Percentiles rank a stretch among this genome's conserved stretches.
Conservation (phyloP, 1,139 yeast species). For the Blastobotrys illinoisensis region DNA sequence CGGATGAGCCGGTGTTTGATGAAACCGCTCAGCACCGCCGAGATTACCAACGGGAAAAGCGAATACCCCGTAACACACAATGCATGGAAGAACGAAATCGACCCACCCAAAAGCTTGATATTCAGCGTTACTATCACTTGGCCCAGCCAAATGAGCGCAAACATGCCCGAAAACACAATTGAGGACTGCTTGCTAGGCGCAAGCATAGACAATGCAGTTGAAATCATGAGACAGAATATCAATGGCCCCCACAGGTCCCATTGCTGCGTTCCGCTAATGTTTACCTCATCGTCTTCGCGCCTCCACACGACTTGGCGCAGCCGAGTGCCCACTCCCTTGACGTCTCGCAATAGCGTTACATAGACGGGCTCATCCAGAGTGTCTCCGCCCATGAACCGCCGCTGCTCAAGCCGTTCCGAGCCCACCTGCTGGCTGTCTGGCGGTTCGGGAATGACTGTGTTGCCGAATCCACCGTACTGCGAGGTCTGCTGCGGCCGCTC, state of each 20-base stretch:
- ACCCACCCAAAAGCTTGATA: conserved; percentile 70
- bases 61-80: conserved; percentile 79
- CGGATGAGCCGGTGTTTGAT: conserved; percentile 52
- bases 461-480: conserved; percentile 8
- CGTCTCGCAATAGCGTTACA: conserved; percentile 62
- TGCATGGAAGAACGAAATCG: conserved; percentile 70
- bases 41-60: conserved; percentile 67
- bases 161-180: conserved; percentile 58
- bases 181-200: conserved; percentile 39
- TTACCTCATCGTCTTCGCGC: conserved; percentile 18
- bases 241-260: conserved; percentile 94
- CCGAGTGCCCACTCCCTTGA: conserved; percentile 58
- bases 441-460: conserved; percentile 16
- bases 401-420: conserved; percentile 57
- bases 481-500: conserved; percentile 4
- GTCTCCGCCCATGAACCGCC: conserved; percentile 77
- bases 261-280: conserved; percentile 35
- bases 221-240: conserved; percentile 59
- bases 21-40: conserved; percentile 56
- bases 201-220: conserved; percentile 45
- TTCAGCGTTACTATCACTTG: conserved; percentile 53
- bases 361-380: conserved; percentile 80
- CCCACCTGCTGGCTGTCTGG: conserved; percentile 22
- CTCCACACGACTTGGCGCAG: conserved; percentile 64
- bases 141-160: conserved; percentile 53